Evolutionary conservation across 2,329 filamentous ascomycete species (phyloP).

Genomic region (Furcasterigmium sp.): DNA sequence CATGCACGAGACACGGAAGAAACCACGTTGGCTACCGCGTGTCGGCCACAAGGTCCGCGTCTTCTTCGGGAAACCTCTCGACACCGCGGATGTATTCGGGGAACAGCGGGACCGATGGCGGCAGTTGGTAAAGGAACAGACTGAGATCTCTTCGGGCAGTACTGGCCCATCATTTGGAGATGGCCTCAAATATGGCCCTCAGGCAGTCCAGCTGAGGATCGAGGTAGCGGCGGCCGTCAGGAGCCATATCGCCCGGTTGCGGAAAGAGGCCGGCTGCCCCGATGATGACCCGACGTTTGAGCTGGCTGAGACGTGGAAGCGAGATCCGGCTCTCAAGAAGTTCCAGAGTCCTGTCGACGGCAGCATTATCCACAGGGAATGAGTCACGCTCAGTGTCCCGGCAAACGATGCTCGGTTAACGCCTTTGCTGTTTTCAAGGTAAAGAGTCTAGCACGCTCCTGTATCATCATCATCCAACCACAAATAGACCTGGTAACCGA

Average conservation of each 20-base stretch:
- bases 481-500: too few species aligned
- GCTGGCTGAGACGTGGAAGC: conserved; percentile 75
- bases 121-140: conserved; percentile 51
- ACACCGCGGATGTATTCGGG: conserved; percentile 70
- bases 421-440: too few species aligned
- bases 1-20: conserved; percentile 79
- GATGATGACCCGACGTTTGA: conserved; percentile 76
- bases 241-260: conserved; percentile 73
- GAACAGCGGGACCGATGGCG: conserved; percentile 73
- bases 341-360: conserved; percentile 51
- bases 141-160: not conserved
- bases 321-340: conserved; percentile 38
- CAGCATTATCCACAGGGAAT: conserved; percentile 32
- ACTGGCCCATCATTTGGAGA: conserved; percentile 42
- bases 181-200: conserved; percentile 60
- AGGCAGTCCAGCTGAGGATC: conserved; percentile 65
- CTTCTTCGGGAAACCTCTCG: conserved; percentile 73
- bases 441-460: too few species aligned
- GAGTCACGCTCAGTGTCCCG: too few species aligned
- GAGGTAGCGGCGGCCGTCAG: conserved; percentile 77
- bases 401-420: too few species aligned
- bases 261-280: conserved; percentile 64
- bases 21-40: conserved; percentile 76
- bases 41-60: conserved; percentile 65
- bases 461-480: too few species aligned